Evolutionary conservation across 345 rosid species (phyloP), one percentile per base, ranked within the genome.

Genomic region (Eucalyptus marginata): DNA sequence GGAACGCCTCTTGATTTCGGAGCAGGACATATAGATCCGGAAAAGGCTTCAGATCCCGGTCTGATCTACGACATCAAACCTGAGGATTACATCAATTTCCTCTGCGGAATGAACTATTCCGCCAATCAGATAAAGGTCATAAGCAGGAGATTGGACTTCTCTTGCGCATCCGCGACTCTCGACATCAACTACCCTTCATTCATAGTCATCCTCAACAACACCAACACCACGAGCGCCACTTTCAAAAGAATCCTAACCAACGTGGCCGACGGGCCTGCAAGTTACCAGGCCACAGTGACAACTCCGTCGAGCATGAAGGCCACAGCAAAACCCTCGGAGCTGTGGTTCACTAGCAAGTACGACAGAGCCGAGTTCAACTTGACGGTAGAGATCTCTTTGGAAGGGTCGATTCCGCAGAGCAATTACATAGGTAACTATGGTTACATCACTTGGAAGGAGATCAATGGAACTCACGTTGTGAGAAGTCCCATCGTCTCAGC

Each of bases 171-270:
- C 16, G 90, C 91, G 6, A 92, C 86, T 50, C 90, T 92, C 14
- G 97, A 94, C 87, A 91, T 93, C 31, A 94, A 94, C 71, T 95
- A 93, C 89, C 96, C 95, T 29, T 94, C 96, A 4, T 93, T 95
- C 89, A 89, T 90, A 10, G 89, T 94, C 71, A 88, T 93, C 88
- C 88, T 94, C 90, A 94, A 93, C 91, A 91, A 90, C 49, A 94
- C 95, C 11, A 92, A 92, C 90, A 89, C 93, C 10, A 90, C 92
- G 33, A 90, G 91, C 89, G 2, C 10, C 58, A 92, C 89, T 52
- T 94, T 93, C 92, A 92, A 87, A 90, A 93, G 93, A 89, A 85
- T 90, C 52, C 76, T 95, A 86, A 92, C 90, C 16, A 94, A 93
- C 87, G 92, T 91, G 36, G 95, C 76, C 5, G 91, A 90, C 4